Evolutionary conservation across 1,284 basidiomycete genomes (phyloP).

Genomic region (Austroboletus novae-zelandiae): DNA sequence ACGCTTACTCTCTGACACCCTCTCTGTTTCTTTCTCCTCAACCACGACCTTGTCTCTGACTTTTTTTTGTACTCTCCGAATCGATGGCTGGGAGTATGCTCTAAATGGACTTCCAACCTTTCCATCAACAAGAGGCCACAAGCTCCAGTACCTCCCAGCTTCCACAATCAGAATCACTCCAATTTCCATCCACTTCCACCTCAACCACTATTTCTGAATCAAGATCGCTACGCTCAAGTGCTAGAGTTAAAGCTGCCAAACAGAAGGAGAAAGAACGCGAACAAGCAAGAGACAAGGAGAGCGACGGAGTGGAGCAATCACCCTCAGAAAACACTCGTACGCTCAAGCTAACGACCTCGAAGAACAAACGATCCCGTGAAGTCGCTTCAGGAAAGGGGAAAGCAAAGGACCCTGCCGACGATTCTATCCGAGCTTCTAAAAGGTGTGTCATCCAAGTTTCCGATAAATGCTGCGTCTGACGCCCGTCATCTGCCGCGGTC

Average conservation of each 20-base stretch:
- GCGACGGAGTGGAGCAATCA: conserved; percentile 40
- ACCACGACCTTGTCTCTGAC: conserved; percentile 27
- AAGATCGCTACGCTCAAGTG: conserved; percentile 65
- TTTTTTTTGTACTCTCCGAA: conserved; percentile 35
- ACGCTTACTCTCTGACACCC: conserved; percentile 12
- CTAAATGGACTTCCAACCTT: conserved; percentile 83
- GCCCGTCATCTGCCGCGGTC: conserved; percentile 21
- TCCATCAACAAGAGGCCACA: conserved; percentile 65
- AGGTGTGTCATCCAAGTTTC: conserved; percentile 47
- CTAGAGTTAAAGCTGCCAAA: conserved; percentile 74
- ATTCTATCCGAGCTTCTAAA: conserved; percentile 50
- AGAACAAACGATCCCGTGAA: conserved; percentile 57
- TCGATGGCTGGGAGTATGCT: conserved; percentile 80
- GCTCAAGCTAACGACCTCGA: conserved; percentile 41
- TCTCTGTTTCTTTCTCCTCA: conserved; percentile 26
- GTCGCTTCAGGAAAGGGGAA: conserved; percentile 55
- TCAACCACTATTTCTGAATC: conserved; percentile 38
- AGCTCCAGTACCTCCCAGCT: conserved; percentile 48
- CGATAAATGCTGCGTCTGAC: conserved; percentile 17
- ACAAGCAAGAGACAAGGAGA: conserved; percentile 41
- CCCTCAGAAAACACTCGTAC: conserved; percentile 40
- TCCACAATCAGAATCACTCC: conserved; percentile 38
- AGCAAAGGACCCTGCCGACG: conserved; percentile 55
- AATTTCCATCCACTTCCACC: conserved; percentile 34
- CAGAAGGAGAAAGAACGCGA: conserved; percentile 55